Percentiles rank a stretch among this genome's conserved stretches.
These are phyloP conservation scores for Amanita muscaria DNA, from an alignment of 768 basidiomycete species.

Conservation along the genomic window DNA sequence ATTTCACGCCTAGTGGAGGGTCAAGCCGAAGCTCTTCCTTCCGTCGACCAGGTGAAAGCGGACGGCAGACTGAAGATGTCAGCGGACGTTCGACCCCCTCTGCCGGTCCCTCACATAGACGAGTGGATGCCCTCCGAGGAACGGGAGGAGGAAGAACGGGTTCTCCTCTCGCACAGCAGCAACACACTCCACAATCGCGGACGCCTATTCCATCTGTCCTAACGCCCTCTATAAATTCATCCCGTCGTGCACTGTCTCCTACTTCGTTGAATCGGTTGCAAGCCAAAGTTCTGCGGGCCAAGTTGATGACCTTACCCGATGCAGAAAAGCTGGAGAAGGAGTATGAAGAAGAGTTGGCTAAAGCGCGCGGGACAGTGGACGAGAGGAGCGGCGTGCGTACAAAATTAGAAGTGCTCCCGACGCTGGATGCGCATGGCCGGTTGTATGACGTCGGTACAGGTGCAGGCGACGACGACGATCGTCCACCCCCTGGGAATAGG, in stretches of 20 bases:
- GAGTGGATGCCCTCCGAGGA: conserved; percentile 49
- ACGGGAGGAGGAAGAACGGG: background rate
- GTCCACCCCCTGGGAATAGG: conserved; percentile 54
- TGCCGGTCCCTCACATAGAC: conserved; percentile 33
- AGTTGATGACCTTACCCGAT: conserved; percentile 72
- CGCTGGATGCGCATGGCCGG: conserved; percentile 73
- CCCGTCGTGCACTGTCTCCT: conserved; percentile 49
- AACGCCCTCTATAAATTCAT: conserved; percentile 48
- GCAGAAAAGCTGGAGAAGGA: conserved; percentile 73
- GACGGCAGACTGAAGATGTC: conserved; percentile 18
- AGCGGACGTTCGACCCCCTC: conserved; percentile 57
- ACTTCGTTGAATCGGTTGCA: conserved; percentile 87
- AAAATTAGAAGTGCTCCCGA: conserved; percentile 80
- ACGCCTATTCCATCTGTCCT: conserved; percentile 91
- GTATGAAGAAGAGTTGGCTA: conserved; percentile 66
- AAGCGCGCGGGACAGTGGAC: conserved; percentile 34
- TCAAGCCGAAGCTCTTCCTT: conserved; percentile 86
- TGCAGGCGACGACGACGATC: conserved; percentile 39
- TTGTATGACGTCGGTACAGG: conserved; percentile 88
- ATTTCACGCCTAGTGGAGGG: conserved; percentile 48
- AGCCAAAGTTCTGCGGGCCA: conserved; percentile 87
- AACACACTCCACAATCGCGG: conserved; percentile 45
- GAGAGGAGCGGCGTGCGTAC: conserved; percentile 37
- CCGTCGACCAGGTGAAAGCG: conserved; percentile 64
- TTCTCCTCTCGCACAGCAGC: conserved; percentile 40